Evolutionary conservation across 805 yeast genomes (phyloP), one percentile per base, ranked within the genome.

Genomic region (Grigorovia humatica): DNA sequence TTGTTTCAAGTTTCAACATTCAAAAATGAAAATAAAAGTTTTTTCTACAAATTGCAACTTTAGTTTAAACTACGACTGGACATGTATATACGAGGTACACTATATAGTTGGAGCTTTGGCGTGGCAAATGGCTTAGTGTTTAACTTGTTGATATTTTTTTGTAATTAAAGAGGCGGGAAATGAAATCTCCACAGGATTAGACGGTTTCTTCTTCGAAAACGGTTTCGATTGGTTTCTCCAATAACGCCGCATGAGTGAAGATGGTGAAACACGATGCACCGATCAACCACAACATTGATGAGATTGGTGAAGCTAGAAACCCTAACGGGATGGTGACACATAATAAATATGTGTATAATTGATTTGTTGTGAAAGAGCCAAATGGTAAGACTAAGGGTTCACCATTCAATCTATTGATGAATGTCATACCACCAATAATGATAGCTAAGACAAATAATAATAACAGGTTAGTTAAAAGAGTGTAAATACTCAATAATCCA

Each of bases 141-240:
- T n/a, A n/a, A n/a, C n/a, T n/a, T n/a, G n/a, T n/a, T n/a, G n/a
- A n/a, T n/a, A n/a, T n/a, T n/a, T n/a, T n/a, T n/a, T n/a, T n/a
- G n/a, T n/a, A n/a, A n/a, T n/a, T n/a, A n/a, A n/a, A n/a, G n/a
- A n/a, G n/a, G n/a, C n/a, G n/a, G n/a, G n/a, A n/a, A n/a, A n/a
- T n/a, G n/a, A n/a, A n/a, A n/a, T n/a, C n/a, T n/a, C n/a, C n/a
- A n/a, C 27, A 4, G 6, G 27, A 23, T 6, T 23, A 66, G 17
- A 66, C 70, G 19, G 69, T 55, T 52, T 85, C 88, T 66, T 88
- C 96, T 64, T 89, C 93, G 65, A 91, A 93, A 18, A 91, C 90
- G 42, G 91, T 82, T 72, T 93, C 98, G 54, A 90, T 83, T 19
- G 99, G 99, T 71, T 91, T 93, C 65, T 93, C 98, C 79, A 93